phyloP scores from a whole-genome alignment of 345 rosid species.

The Ceriops decandra region DNA sequence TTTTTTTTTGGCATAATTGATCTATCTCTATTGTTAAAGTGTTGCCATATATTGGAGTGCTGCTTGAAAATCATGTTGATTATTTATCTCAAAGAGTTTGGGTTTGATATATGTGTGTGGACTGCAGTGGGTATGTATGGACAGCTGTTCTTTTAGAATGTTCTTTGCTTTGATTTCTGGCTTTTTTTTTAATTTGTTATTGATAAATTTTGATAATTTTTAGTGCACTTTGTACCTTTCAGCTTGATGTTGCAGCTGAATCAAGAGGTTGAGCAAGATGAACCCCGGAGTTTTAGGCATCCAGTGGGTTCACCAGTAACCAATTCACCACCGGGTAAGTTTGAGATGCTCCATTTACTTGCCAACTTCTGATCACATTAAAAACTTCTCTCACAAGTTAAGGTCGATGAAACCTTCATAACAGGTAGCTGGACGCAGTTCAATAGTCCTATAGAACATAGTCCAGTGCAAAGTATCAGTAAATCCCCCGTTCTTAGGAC shows the following conservation, averaged over 20 bases:
- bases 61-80: too few species aligned
- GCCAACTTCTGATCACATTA: not conserved
- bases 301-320: slow-evolving; percentile 68
- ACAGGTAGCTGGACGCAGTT: slow-evolving; percentile 74
- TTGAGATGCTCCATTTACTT: slow-evolving; percentile 1
- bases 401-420: slow-evolving; percentile 16
- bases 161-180: not conserved
- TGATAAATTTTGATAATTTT: not conserved
- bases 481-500: slow-evolving; percentile 58
- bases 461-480: slow-evolving; percentile 53
- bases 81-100: too few species aligned
- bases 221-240: slow-evolving; percentile 17
- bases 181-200: not conserved
- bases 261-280: slow-evolving; percentile 82
- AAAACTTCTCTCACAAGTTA: slow-evolving; percentile 11
- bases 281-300: slow-evolving; percentile 56
- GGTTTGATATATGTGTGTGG: not conserved
- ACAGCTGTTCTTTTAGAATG: not conserved
- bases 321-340: slow-evolving; percentile 83
- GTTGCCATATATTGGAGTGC: too few species aligned
- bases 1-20: not conserved
- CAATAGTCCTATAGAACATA: slow-evolving; percentile 64
- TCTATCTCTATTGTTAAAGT: too few species aligned
- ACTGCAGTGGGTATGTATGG: not conserved
- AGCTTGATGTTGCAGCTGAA: slow-evolving; percentile 67